phyloP scores from a whole-genome alignment of 495 filamentous ascomycete genomes.

The Ascobolus immersus region DNA sequence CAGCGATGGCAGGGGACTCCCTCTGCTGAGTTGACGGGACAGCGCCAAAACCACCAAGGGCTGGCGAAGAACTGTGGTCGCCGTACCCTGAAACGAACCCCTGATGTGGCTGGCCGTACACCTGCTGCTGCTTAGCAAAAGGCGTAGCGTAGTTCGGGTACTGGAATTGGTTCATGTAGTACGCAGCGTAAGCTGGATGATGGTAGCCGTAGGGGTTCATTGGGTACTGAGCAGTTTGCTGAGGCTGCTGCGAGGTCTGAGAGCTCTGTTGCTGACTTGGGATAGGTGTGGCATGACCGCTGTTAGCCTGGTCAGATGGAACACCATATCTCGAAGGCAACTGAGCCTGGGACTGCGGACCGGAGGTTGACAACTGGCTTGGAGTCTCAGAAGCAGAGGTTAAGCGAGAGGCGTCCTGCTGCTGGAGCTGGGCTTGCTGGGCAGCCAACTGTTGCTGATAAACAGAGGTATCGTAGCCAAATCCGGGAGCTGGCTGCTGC shows the following conservation, averaged over 20 bases:
- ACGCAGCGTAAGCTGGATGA: constrained; percentile 1
- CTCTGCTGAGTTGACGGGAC: constrained; percentile 14
- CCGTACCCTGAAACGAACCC: constrained; percentile 13
- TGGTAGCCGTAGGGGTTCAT: constrained; percentile 10
- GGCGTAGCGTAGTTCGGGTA: constrained; percentile 13
- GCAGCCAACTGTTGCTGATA: constrained; percentile 31
- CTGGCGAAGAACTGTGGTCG: constrained; percentile 13
- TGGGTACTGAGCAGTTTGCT: constrained; percentile 14
- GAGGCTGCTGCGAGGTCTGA: constrained; percentile 10
- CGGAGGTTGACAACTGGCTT: constrained; percentile 48
- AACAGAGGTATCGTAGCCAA: constrained; percentile 43
- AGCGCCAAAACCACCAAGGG: constrained; percentile 14
- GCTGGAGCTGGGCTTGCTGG: constrained; percentile 49
- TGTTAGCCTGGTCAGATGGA: constrained; percentile 45
- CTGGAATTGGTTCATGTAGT: constrained; percentile 5
- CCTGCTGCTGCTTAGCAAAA: constrained; percentile 14
- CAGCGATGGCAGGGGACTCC: constrained; percentile 9
- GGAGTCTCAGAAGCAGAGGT: constrained; percentile 43
- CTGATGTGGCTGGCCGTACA: constrained; percentile 15
- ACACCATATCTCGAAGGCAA: constrained; percentile 46
- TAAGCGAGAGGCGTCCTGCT: too few species aligned
- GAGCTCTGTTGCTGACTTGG: constrained; percentile 33
- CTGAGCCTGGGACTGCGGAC: constrained; percentile 28
- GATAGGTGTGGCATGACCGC: constrained; percentile 72
- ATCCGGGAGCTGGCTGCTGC: constrained; percentile 15